Evolutionary conservation across 345 rosid species (phyloP).

Genomic region (Capsella bursapastoris): DNA sequence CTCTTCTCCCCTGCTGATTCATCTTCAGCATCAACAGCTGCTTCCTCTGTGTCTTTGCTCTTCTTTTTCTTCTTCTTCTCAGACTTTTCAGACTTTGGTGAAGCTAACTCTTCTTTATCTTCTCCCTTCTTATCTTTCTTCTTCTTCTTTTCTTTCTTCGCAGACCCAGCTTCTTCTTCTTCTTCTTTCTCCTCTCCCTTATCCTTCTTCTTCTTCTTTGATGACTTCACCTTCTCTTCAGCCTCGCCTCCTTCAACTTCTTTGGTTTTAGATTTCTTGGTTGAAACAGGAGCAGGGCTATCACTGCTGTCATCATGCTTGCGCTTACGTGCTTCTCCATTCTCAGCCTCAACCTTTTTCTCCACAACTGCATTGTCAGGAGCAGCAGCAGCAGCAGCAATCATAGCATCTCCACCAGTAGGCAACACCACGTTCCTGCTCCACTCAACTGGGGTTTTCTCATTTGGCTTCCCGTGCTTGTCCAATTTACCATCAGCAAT

Average conservation of each 20-base stretch:
- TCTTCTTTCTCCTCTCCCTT: slow-evolving; percentile 61
- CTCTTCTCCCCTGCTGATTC: slow-evolving; percentile 56
- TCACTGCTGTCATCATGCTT: slow-evolving; percentile 54
- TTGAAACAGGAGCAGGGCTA: slow-evolving; percentile 50
- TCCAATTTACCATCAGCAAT: slow-evolving; percentile 81
- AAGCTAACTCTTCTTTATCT: slow-evolving; percentile 48
- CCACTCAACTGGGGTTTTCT: slow-evolving; percentile 83
- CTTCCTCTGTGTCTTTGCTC: slow-evolving; percentile 59
- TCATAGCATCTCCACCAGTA: slow-evolving; percentile 69
- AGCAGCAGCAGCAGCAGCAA: slow-evolving; percentile 78
- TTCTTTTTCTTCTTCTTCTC: slow-evolving; percentile 83
- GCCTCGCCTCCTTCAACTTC: slow-evolving; percentile 37
- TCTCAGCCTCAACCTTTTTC: slow-evolving; percentile 42
- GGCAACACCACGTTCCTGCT: slow-evolving; percentile 73
- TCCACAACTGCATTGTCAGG: slow-evolving; percentile 42
- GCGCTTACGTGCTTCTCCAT: slow-evolving; percentile 57
- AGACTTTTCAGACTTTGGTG: slow-evolving; percentile 75
- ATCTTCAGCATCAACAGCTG: slow-evolving; percentile 47
- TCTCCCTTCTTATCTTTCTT: slow-evolving; percentile 51
- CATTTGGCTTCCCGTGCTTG: slow-evolving; percentile 90
- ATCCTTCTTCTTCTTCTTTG: slow-evolving; percentile 54
- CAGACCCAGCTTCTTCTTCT: slow-evolving; percentile 54
- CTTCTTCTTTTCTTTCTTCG: slow-evolving; percentile 55
- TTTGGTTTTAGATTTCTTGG: slow-evolving; percentile 65
- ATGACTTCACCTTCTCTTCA: slow-evolving; percentile 50